Evolutionary conservation across 495 filamentous ascomycete genomes (phyloP), one percentile per base, ranked within the genome.

Genomic region (Hyaloscypha variabilis): DNA sequence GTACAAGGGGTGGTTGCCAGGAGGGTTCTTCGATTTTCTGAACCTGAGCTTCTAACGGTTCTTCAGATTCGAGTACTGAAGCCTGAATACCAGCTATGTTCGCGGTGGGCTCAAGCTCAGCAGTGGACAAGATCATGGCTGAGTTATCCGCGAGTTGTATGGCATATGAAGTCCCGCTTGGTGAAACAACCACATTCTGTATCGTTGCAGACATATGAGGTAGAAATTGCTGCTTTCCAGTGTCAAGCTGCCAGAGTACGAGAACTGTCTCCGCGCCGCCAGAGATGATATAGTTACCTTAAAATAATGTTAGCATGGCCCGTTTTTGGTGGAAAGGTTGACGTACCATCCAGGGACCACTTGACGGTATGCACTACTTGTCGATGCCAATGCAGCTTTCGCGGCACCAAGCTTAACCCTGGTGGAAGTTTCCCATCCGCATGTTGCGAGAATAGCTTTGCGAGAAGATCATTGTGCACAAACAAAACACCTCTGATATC

Each of bases 221-320:
- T 8, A 99, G 77, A 73, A 85, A 90, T 69, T 94, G 88, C 68
- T 85, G 86, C 65, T 87, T 86, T 31, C 87, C 87, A 2, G 94
- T 97, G 65, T 95, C 92, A 23, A 98, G 77, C 74, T 99, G 95
- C 93, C 94, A 99, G n/a, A 97, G 77, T 19, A 97, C 91, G 56
- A 99, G 78, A 5, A 95, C 93, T 1, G 92, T 92, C 75, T 98
- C 95, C 14, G 86, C 83, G 11, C 95, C 96, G 64, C 95, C 95
- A 49, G 95, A 98, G 34, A 99, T 88, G 34, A 98, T 75, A 72
- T 99, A 99, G 70, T 97, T 94, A n/a, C 94, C 93, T n/a, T 97
- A 71, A 1, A 59, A 25, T 25, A 29, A 36, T 46, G 21, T 70
- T 26, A 70, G 65, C n/a, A 24, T 55, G 36, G 14, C 5, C 26